A percentile compares a stretch with the other conserved stretches of the same genome.
Conservation (phyloP, 2,329 filamentous ascomycete species). For the Microsporum audouinii region DNA sequence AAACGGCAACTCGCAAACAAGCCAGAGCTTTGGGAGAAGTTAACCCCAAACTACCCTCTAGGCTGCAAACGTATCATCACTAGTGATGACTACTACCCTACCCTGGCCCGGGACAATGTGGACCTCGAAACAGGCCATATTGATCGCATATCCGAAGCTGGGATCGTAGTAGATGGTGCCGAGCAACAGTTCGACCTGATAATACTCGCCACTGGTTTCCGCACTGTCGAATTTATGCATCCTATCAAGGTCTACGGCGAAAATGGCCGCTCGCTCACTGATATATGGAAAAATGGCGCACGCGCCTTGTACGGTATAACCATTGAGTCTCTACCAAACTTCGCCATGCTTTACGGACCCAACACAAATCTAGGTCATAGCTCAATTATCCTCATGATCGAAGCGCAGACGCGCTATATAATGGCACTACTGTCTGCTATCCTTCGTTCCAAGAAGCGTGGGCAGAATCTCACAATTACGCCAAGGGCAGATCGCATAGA, state of each 20-base stretch:
- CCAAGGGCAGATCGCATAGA: conserved; percentile 33
- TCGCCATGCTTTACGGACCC: conserved; percentile 48
- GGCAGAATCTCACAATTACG: conserved; percentile 33
- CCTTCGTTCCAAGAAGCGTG: conserved; percentile 31
- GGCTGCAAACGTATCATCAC: conserved; percentile 48
- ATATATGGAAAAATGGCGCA: conserved; percentile 45
- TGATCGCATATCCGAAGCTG: conserved; percentile 34
- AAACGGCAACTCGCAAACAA: conserved; percentile 38
- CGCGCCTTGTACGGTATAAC: conserved; percentile 42
- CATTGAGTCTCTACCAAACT: conserved; percentile 44
- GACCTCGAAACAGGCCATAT: conserved; percentile 42
- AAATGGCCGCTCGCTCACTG: conserved; percentile 32
- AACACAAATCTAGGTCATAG: conserved; percentile 48
- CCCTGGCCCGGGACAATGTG: conserved; percentile 39
- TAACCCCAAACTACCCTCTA: conserved; percentile 44
- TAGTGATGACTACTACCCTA: conserved; percentile 46
- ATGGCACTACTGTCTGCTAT: conserved; percentile 41
- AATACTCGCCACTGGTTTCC: conserved; percentile 49
- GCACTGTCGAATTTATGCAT: conserved; percentile 47
- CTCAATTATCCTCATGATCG: conserved; percentile 51
- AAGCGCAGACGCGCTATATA: conserved; percentile 46
- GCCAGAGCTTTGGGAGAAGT: conserved; percentile 41
- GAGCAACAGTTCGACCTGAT: conserved; percentile 45
- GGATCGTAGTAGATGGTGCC: conserved; percentile 37
- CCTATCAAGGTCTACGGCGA: conserved; percentile 44